Percentiles rank a stretch among this genome's conserved stretches.
phyloP scores from a whole-genome alignment of 202 grass and related monocot species.

The Schoenoplectus tabernaemontani region DNA sequence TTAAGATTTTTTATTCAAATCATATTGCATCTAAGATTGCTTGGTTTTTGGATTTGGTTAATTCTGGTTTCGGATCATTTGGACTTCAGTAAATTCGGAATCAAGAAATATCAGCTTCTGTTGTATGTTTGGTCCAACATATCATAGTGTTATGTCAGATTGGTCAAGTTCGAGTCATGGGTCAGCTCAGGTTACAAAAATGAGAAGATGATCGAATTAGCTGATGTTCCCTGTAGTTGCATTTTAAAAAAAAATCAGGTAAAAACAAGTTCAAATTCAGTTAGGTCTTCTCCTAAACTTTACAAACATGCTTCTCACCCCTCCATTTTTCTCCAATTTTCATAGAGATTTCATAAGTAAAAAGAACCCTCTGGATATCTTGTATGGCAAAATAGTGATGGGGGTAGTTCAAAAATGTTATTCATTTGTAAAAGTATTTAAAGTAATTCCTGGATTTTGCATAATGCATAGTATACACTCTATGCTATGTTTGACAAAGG shows the following conservation, averaged over 20 bases:
- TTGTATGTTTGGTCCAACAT: background rate
- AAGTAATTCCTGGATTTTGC: background rate
- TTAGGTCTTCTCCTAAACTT: background rate
- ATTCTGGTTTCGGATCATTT: background rate
- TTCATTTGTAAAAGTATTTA: background rate
- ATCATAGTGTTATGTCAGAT: background rate
- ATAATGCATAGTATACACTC: background rate
- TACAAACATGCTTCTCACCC: background rate
- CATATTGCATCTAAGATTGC: background rate
- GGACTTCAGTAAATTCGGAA: background rate
- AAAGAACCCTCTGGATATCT: background rate
- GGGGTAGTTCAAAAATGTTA: background rate
- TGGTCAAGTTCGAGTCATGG: background rate
- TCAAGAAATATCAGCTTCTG: background rate
- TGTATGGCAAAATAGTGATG: background rate
- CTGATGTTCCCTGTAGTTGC: background rate
- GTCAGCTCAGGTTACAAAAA: background rate
- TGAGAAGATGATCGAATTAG: background rate
- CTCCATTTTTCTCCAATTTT: background rate
- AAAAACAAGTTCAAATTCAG: background rate
- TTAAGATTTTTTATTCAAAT: background rate
- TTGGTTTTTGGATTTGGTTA: background rate
- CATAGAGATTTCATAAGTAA: background rate
- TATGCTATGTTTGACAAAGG: background rate
- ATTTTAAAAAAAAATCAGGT: background rate